Evolutionary conservation across 306 rosid species (phyloP).

Genomic region (Trifolium pratense): DNA sequence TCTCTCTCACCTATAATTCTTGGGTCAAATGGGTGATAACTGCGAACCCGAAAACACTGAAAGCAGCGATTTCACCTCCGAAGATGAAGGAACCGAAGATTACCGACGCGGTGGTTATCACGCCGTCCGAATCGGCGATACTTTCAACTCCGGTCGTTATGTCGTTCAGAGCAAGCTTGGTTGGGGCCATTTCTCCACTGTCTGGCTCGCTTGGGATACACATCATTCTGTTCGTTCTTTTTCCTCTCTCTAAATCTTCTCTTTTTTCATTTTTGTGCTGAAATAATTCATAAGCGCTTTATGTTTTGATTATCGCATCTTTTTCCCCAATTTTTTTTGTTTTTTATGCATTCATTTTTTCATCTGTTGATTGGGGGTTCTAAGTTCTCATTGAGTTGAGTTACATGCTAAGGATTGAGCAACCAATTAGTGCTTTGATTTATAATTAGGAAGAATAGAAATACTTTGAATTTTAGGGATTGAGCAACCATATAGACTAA

Average conservation of each 20-base stretch:
- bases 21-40: slow-evolving; percentile 58
- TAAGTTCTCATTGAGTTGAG: slow-evolving; percentile 19
- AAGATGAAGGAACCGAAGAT: slow-evolving; percentile 97
- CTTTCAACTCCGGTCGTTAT: slow-evolving; percentile 73
- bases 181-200: slow-evolving; percentile 99
- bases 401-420: slow-evolving; percentile 14
- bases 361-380: not conserved
- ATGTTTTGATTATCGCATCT: not conserved
- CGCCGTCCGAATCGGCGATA: slow-evolving; percentile 85
- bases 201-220: slow-evolving; percentile 97
- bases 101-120: slow-evolving; percentile 97
- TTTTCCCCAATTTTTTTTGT: not conserved
- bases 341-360: not conserved
- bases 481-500: not conserved
- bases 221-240: slow-evolving; percentile 54
- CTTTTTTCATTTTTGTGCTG: not conserved
- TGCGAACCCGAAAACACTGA: slow-evolving; percentile 57
- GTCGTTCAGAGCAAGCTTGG: slow-evolving; percentile 94
- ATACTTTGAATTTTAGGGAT: not conserved
- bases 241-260: slow-evolving; percentile 31
- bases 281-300: not conserved
- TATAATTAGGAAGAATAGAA: too few species aligned
- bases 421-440: not conserved
- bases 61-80: slow-evolving; percentile 94
- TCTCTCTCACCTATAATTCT: not conserved